A percentile compares a stretch with the other conserved stretches of the same genome.
Conservation (phyloP, 768 basidiomycete genomes). For the Boletus subparvulus region DNA sequence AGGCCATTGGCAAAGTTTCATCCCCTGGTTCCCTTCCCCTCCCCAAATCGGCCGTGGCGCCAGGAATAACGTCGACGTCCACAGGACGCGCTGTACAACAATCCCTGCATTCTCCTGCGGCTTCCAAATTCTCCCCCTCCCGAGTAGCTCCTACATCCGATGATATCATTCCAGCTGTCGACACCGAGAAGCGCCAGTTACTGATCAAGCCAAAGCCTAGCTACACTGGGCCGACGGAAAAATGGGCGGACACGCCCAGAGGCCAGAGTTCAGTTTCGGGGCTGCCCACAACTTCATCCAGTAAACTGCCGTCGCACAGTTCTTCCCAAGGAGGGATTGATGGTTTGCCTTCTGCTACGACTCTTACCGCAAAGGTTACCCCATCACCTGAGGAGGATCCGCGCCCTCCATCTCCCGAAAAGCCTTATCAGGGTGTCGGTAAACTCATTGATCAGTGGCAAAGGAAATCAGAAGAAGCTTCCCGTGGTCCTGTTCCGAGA, state of each 20-base stretch:
- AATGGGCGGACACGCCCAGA: constrained; percentile 8
- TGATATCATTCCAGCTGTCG: constrained; percentile 7
- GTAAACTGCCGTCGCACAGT: constrained; percentile 16
- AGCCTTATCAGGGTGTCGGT: constrained; percentile 79
- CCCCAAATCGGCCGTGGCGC: constrained; percentile 27
- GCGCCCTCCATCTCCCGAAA: constrained; percentile 68
- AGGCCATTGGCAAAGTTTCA: constrained; percentile 51
- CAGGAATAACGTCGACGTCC: constrained; percentile 11
- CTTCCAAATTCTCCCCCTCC: constrained; percentile 25
- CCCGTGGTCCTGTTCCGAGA: constrained; percentile 35
- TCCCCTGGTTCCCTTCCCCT: constrained; percentile 32
- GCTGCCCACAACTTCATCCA: constrained; percentile 22
- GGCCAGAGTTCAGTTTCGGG: constrained; percentile 22
- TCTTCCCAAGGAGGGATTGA: constrained; percentile 24
- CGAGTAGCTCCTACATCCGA: constrained; percentile 14
- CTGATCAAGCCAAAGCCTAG: constrained; percentile 8
- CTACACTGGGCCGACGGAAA: constrained; percentile 21
- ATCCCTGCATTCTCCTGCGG: constrained; percentile 22
- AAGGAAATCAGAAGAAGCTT: constrained; percentile 63
- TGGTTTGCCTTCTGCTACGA: constrained; percentile 21
- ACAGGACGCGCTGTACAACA: constrained; percentile 24
- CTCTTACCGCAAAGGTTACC: constrained; percentile 8
- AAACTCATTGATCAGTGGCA: constrained; percentile 89
- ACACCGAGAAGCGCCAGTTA: constrained; percentile 24
- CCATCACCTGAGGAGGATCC: constrained; percentile 25